A percentile compares a stretch with the other conserved stretches of the same genome.
These are phyloP conservation scores for Ganoderma meredithae DNA, from an alignment of 1,284 basidiomycete species.

Conservation along the genomic window DNA sequence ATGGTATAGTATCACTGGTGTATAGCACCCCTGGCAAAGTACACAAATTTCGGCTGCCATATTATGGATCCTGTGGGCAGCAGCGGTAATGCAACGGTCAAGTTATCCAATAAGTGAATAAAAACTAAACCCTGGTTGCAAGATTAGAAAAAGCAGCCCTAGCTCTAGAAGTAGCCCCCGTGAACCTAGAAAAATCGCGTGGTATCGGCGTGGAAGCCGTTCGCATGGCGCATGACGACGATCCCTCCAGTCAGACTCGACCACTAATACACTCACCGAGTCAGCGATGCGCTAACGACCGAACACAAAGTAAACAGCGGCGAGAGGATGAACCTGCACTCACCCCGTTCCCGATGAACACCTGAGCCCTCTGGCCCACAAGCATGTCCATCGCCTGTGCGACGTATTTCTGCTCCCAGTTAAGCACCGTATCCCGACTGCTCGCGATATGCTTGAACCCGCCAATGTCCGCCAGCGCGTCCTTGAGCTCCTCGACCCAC, in stretches of 20 bases:
- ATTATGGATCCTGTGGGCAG: neutral
- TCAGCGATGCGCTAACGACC: neutral
- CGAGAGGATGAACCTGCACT: constrained; percentile 24
- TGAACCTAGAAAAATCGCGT: constrained; percentile 39
- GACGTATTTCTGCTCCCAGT: constrained; percentile 49
- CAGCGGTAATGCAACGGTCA: neutral
- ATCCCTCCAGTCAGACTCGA: constrained; percentile 67
- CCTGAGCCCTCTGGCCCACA: constrained; percentile 50
- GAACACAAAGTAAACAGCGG: neutral
- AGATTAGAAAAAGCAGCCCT: neutral
- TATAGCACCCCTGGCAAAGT: neutral
- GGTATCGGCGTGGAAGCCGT: constrained; percentile 34
- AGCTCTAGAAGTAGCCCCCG: neutral
- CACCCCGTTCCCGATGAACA: constrained; percentile 57
- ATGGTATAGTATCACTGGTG: neutral
- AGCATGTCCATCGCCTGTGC: constrained; percentile 54
- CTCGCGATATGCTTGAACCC: constrained; percentile 39
- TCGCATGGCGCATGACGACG: constrained; percentile 60
- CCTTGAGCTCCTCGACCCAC: constrained; percentile 52
- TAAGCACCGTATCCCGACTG: constrained; percentile 46
- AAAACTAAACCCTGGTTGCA: neutral
- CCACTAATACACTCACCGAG: constrained; percentile 48
- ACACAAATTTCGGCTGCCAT: too few relatives aligned
- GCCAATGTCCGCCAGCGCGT: constrained; percentile 41
- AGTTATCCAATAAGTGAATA: neutral